phyloP scores from a whole-genome alignment of 192 early-diverging fungal genomes.

The Glomus cerebriforme region DNA sequence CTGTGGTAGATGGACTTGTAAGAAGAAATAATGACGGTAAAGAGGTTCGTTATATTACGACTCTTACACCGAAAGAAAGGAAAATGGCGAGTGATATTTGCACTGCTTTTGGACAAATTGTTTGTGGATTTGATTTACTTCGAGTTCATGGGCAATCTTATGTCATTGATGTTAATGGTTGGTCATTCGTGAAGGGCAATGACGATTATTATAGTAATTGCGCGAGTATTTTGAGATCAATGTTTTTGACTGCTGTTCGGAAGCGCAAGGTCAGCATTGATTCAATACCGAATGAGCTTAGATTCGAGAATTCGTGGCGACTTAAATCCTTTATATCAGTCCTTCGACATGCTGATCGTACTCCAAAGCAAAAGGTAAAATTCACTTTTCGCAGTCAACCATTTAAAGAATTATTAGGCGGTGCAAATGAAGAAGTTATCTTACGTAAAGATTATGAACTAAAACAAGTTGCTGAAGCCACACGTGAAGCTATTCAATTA shows the following conservation, averaged over 20 bases:
- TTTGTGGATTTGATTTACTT: constrained; percentile 95
- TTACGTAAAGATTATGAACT: constrained; percentile 76
- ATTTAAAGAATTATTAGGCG: constrained; percentile 72
- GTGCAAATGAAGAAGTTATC: constrained; percentile 74
- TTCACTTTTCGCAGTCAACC: constrained; percentile 72
- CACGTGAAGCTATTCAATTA: constrained; percentile 54
- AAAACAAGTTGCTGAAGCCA: constrained; percentile 62
- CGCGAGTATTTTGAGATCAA: constrained; percentile 68
- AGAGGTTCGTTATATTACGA: constrained; percentile 91
- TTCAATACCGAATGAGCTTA: constrained; percentile 53
- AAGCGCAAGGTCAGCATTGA: constrained; percentile 58
- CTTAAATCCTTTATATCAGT: constrained; percentile 93
- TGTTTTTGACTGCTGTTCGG: constrained; percentile 74
- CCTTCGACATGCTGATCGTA: constrained; percentile 93
- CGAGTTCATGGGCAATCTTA: constrained; percentile 79
- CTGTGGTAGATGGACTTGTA: constrained; percentile 96
- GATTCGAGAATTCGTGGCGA: constrained; percentile 83
- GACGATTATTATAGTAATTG: constrained; percentile 90
- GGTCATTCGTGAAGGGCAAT: constrained; percentile 98
- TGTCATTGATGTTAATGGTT: constrained; percentile 99
- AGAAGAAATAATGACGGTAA: constrained; percentile 95
- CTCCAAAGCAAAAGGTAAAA: constrained; percentile 98
- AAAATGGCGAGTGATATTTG: constrained; percentile 74
- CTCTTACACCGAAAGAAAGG: constrained; percentile 77
- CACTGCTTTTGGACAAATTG: constrained; percentile 85